Evolutionary conservation across 257 asterid genomes (phyloP).

Genomic region (Ligustrum vulgare): DNA sequence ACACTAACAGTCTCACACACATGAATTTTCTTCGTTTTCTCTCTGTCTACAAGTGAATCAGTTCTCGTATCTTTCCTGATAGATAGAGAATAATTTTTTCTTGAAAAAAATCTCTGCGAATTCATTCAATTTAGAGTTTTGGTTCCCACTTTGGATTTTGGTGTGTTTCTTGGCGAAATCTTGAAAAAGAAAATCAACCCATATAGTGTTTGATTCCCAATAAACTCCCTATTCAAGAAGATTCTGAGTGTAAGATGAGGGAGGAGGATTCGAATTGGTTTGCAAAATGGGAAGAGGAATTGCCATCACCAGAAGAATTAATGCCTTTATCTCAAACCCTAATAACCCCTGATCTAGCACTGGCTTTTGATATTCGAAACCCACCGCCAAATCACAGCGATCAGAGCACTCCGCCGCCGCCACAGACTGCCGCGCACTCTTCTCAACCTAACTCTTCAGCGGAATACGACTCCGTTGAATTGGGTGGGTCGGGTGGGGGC

Average conservation of each 20-base stretch:
- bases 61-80: slow-evolving; percentile 21
- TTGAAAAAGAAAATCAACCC: not conserved
- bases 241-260: slow-evolving; percentile 40
- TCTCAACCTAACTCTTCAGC: slow-evolving; percentile 61
- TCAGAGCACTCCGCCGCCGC: slow-evolving; percentile 24
- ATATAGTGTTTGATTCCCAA: not conserved
- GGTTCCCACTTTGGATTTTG: too few species aligned
- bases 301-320: slow-evolving; percentile 77
- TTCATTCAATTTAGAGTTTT: not conserved
- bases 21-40: slow-evolving; percentile 6
- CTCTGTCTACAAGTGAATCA: slow-evolving; percentile 15
- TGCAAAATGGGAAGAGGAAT: slow-evolving; percentile 77
- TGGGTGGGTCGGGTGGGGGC: slow-evolving; percentile 41
- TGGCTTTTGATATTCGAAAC: slow-evolving; percentile 64
- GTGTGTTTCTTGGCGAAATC: not conserved
- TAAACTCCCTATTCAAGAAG: not conserved
- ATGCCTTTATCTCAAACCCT: slow-evolving; percentile 77
- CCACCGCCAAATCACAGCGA: slow-evolving; percentile 33
- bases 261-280: slow-evolving; percentile 88
- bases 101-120: not conserved
- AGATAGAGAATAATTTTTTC: slow-evolving; percentile 5
- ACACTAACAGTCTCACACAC: slow-evolving; percentile 6
- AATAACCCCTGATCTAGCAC: slow-evolving; percentile 72
- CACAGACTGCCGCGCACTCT: slow-evolving; percentile 40
- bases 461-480: slow-evolving; percentile 61